Percentiles rank a stretch among this genome's conserved stretches.
phyloP scores from a whole-genome alignment of 1,284 basidiomycete species.

The Stereum hirsutum region DNA sequence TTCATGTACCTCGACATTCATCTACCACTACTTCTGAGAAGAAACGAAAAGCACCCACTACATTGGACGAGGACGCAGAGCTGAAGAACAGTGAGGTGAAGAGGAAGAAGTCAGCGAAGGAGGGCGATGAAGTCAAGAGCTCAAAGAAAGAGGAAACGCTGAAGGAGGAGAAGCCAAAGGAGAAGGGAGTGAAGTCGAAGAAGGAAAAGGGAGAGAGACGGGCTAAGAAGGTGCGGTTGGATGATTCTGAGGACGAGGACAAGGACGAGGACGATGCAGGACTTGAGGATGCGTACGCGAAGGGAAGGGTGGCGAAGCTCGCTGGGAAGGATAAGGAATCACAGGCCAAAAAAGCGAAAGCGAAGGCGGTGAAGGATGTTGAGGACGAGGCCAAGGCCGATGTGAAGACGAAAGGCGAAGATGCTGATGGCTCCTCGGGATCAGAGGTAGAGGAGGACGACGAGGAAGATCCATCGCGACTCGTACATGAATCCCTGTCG shows the following conservation, averaged over 20 bases:
- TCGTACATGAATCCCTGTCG: conserved; percentile 35
- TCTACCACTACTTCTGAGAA: no score
- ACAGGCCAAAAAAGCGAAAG: conserved; percentile 5
- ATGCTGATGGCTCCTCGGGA: neutral
- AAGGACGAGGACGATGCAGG: conserved; percentile 4
- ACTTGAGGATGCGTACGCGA: conserved; percentile 12
- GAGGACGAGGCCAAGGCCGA: no score
- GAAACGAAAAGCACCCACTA: no score
- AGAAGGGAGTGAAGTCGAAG: neutral
- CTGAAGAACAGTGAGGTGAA: no score
- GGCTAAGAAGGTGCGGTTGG: no score
- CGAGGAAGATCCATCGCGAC: conserved; percentile 27
- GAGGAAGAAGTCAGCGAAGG: conserved; percentile 4
- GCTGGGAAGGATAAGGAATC: conserved; percentile 5
- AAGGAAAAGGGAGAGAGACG: no score
- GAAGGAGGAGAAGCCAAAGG: conserved; percentile 7
- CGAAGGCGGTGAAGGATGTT: neutral
- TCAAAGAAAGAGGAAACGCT: conserved; percentile 3
- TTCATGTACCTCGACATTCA: no score
- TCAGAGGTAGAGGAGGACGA: conserved; percentile 16
- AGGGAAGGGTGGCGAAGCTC: no score
- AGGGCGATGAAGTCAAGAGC: conserved; percentile 8
- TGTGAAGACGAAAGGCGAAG: no score
- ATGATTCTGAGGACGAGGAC: neutral
- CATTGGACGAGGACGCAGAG: no score